Conservation (phyloP, 2,329 filamentous ascomycete species). For the Eutypella sp. region DNA sequence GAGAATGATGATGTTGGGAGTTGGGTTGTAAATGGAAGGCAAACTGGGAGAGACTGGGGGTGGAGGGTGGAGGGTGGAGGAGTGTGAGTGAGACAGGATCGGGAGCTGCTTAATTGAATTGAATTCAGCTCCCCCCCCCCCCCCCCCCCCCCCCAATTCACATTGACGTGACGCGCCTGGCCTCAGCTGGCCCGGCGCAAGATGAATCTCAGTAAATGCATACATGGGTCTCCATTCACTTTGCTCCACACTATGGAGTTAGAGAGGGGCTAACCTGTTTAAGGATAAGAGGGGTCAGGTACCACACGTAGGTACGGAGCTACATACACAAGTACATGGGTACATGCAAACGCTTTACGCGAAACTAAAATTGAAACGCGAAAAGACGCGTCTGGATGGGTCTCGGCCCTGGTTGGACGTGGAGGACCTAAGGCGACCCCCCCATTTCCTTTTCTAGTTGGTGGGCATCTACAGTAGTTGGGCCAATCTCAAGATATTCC, state of each 20-base stretch:
- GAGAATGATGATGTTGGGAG: background rate
- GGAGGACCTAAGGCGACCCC: background rate
- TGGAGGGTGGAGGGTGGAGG: background rate
- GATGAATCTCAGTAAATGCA: too few species aligned
- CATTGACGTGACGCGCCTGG: background rate
- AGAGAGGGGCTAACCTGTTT: too few species aligned
- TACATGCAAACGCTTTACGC: conserved; percentile 24
- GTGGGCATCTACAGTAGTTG: too few species aligned
- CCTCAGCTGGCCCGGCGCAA: too few species aligned
- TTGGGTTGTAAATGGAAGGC: background rate
- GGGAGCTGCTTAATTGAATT: background rate
- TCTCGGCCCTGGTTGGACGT: too few species aligned
- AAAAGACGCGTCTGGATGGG: conserved; percentile 16
- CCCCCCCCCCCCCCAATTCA: too few species aligned
- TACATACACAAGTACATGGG: background rate
- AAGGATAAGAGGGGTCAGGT: too few species aligned
- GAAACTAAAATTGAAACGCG: conserved; percentile 12
- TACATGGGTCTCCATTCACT: too few species aligned
- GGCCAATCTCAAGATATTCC: too few species aligned
- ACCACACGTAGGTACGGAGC: background rate
- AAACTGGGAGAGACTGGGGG: background rate
- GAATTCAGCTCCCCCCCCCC: too few species aligned
- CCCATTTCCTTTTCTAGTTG: conserved; percentile 6
- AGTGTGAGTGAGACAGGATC: background rate
- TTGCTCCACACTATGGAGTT: too few species aligned